Base-by-base conservation (phyloP, 805 yeast species). In the Pichia rugopelliculosa region DNA sequence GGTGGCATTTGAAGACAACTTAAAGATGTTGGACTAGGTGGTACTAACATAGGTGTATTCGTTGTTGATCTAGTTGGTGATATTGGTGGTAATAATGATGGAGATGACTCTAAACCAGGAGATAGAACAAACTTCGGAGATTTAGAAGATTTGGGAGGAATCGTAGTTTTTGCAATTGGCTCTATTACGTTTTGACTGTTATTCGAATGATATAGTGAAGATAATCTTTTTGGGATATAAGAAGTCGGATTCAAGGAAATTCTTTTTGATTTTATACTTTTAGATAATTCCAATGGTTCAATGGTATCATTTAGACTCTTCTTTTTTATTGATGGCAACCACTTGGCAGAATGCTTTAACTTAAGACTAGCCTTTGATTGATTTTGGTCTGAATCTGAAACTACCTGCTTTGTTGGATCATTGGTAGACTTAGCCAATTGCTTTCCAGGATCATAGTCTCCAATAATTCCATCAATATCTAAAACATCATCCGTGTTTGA, bases 261-360 rank as follows among this genome's bases (percentile, higher is more conserved):
- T 13, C 33, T 27, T 7, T 27, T 27, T 27, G 33, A 27, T 12
- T 33, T 33, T 7, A 17, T 33, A 17, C 7, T n/a, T 8, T 4
- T 33, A n/a, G 36, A 17, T 33, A 33, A 27, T 23, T 39, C 41
- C 13, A 20, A 20, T 8, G 20, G 7, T 12, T 24, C 24, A 23
- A 24, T 7, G n/a, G 8, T 24, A 6, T 38, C 17, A 10, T 10
- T 15, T 6, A 12, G n/a, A 7, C 30, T 5, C 24, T 47, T 47
- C n/a, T 39, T 43, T 26, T 40, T 47, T 18, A 26, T 43, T 11
- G 42, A 41, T 7, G 46, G 44, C 2, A 47, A n/a, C 50, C 50
- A 47, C 12, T 39, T 47, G 3, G 41, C 18, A 8, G 50, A 38
- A 38, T 38, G 42, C 36, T 36, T 39, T 3, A 42, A 39, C 13